phyloP scores from a whole-genome alignment of 2,329 filamentous ascomycete species.

The Diplodia seriata region DNA sequence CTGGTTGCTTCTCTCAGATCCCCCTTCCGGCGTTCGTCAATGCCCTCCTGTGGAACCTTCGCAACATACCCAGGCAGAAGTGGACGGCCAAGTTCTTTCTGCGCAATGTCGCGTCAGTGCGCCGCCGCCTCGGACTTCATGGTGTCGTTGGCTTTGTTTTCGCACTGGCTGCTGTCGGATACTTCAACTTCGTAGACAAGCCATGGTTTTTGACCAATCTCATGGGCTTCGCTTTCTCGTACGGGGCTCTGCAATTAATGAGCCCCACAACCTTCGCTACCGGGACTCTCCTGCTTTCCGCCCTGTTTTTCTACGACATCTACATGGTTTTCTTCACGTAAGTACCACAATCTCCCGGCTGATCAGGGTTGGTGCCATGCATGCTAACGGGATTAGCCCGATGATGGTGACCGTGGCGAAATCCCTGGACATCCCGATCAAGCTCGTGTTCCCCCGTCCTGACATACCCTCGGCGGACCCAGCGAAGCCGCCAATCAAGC shows the following conservation, averaged over 20 bases:
- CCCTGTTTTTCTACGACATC: constrained; percentile 93
- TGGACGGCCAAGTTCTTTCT: constrained; percentile 61
- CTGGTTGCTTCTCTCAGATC: constrained; percentile 57
- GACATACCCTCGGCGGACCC: constrained; percentile 54
- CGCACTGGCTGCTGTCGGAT: constrained; percentile 64
- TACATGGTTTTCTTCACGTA: constrained; percentile 87
- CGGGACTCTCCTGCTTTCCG: constrained; percentile 76
- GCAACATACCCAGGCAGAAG: constrained; percentile 58
- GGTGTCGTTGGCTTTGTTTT: constrained; percentile 64
- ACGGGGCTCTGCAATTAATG: constrained; percentile 80
- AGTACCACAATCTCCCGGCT: constrained; percentile 43
- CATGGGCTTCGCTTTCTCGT: constrained; percentile 86
- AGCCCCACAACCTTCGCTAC: constrained; percentile 88
- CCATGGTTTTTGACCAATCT: constrained; percentile 82
- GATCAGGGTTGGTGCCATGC: background rate
- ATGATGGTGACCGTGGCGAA: constrained; percentile 89
- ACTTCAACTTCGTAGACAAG: constrained; percentile 68
- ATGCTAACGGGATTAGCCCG: constrained; percentile 53
- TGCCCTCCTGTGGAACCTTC: constrained; percentile 57
- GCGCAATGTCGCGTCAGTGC: constrained; percentile 58
- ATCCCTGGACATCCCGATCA: constrained; percentile 89
- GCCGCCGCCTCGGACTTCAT: constrained; percentile 61
- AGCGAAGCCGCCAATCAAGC: constrained; percentile 42
- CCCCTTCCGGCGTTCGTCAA: constrained; percentile 50
- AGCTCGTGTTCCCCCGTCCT: constrained; percentile 81